These are phyloP conservation scores for Penicillium sp. DNA, from an alignment of 2,329 filamentous ascomycete genomes.

Conservation along the genomic window DNA sequence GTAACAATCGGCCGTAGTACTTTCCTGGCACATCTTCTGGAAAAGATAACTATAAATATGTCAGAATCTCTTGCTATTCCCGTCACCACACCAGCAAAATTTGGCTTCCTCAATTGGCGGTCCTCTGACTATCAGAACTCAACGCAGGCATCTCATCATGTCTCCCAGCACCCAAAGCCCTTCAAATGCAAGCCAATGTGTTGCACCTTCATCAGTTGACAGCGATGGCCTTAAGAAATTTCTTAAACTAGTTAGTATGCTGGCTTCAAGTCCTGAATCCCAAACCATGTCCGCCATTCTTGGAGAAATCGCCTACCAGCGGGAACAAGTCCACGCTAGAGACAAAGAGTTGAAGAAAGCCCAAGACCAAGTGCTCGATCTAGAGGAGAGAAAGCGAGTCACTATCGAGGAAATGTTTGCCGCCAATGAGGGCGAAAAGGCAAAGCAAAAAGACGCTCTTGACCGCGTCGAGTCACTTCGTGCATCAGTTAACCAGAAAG, in stretches of 20 bases:
- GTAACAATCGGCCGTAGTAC: not conserved
- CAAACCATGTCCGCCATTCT: not conserved
- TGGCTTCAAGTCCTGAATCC: not conserved
- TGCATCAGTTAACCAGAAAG: not conserved
- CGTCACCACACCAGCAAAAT: not conserved
- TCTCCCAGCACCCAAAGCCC: not conserved
- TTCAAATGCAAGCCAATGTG: not conserved
- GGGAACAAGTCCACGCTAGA: not conserved
- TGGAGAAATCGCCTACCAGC: not conserved
- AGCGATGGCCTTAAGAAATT: not conserved
- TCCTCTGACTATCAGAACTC: not conserved
- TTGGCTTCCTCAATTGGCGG: not conserved
- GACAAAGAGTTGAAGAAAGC: slow-evolving; percentile 1
- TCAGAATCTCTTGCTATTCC: not conserved
- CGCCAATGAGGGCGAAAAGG: not conserved
- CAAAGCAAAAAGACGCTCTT: slow-evolving; percentile 1
- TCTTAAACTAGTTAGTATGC: not conserved
- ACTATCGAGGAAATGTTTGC: not conserved
- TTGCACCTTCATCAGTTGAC: not conserved
- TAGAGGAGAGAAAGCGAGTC: slow-evolving; percentile 2
- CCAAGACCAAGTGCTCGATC: not conserved
- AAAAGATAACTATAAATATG: not conserved
- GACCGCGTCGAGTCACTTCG: not conserved
- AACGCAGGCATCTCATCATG: not conserved
- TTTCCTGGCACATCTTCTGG: not conserved